Percentiles rank a stretch among this genome's conserved stretches.
Evolutionary conservation across 1,139 yeast species (phyloP).

Genomic region (Chernovozyma aurita): DNA sequence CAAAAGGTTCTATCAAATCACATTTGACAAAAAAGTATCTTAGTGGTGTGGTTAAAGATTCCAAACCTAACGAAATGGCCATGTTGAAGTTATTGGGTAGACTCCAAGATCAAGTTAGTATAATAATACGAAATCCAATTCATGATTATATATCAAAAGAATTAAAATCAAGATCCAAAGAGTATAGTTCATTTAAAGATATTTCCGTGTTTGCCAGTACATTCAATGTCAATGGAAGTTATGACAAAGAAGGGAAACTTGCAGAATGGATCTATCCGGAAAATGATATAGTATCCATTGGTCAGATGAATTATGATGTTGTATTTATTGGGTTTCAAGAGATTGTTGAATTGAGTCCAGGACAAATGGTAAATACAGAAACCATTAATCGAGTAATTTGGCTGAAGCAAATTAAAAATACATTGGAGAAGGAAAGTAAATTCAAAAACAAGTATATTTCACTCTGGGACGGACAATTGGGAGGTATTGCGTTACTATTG

Average conservation of each 20-base stretch:
- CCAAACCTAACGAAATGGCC: constrained; percentile 40
- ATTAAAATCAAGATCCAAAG: constrained; percentile 41
- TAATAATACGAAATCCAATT: constrained; percentile 61
- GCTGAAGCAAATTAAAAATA: constrained; percentile 64
- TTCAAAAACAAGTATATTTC: constrained; percentile 53
- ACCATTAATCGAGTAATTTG: constrained; percentile 67
- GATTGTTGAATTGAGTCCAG: constrained; percentile 85
- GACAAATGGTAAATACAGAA: constrained; percentile 83
- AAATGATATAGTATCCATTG: neutral
- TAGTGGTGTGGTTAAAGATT: constrained; percentile 33
- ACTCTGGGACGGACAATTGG: constrained; percentile 84
- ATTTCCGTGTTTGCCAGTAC: constrained; percentile 60
- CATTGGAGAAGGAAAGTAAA: constrained; percentile 43
- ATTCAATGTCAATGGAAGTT: constrained; percentile 64
- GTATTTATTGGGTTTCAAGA: constrained; percentile 88
- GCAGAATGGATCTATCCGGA: constrained; percentile 55
- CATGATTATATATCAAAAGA: constrained; percentile 63
- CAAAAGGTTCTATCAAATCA: constrained; percentile 37
- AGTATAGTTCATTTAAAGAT: constrained; percentile 48
- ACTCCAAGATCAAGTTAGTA: constrained; percentile 41
- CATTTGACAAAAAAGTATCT: constrained; percentile 45
- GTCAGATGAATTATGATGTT: constrained; percentile 46
- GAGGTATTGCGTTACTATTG: constrained; percentile 80
- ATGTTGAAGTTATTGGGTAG: constrained; percentile 49
- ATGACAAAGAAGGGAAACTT: constrained; percentile 46